Evolutionary conservation across 2,329 filamentous ascomycete species (phyloP).

Genomic region (Colletotrichum paranaense): DNA sequence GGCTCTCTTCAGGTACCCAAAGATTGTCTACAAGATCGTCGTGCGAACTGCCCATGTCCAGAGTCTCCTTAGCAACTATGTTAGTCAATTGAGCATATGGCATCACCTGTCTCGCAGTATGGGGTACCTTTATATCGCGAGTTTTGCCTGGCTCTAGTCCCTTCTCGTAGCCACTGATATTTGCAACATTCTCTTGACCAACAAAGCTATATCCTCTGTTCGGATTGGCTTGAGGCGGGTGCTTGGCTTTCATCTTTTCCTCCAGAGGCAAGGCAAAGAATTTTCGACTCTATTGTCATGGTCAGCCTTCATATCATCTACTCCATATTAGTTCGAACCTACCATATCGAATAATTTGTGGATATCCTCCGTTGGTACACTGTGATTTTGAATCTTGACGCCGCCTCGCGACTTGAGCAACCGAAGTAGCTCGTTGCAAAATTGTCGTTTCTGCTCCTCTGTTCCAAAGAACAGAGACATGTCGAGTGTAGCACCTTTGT

Average conservation of each 20-base stretch:
- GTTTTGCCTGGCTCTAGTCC: slow-evolving; percentile 4
- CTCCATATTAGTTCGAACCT: neutral
- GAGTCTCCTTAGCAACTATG: neutral
- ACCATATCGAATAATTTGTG: slow-evolving; percentile 38
- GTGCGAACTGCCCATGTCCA: slow-evolving; percentile 14
- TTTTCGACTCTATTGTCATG: neutral
- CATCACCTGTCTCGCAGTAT: neutral
- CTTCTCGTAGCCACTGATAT: slow-evolving; percentile 41
- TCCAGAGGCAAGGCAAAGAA: slow-evolving; percentile 39
- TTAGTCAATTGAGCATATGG: neutral
- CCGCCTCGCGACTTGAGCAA: slow-evolving; percentile 35
- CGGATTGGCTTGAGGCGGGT: slow-evolving; percentile 43
- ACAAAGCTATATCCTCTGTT: slow-evolving; percentile 46
- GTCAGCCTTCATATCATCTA: neutral
- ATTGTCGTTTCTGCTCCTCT: slow-evolving; percentile 38
- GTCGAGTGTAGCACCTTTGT: slow-evolving; percentile 37
- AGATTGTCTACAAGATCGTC: slow-evolving; percentile 45
- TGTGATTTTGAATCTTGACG: slow-evolving; percentile 42
- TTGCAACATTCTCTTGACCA: slow-evolving; percentile 42
- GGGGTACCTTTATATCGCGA: slow-evolving; percentile 14
- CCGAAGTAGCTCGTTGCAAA: slow-evolving; percentile 39
- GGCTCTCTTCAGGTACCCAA: slow-evolving; percentile 49
- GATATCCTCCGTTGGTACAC: slow-evolving; percentile 39
- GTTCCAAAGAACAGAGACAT: slow-evolving; percentile 45
- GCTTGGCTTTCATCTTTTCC: slow-evolving; percentile 43